Evolutionary conservation across 2,329 filamentous ascomycete species (phyloP).

Genomic region (Aspergillus ruber): DNA sequence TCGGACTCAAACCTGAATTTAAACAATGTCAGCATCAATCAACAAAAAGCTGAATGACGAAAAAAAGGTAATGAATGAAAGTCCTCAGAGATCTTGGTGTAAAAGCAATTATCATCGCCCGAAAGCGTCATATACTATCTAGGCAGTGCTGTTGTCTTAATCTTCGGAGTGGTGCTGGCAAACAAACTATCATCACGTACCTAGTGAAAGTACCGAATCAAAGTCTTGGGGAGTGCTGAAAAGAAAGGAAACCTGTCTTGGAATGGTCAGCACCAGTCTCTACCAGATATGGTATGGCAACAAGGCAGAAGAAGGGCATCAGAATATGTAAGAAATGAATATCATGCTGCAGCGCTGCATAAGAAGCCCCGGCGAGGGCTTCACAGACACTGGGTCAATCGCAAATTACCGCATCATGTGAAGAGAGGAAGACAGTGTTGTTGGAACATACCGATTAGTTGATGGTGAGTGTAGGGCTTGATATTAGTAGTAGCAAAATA

Average conservation of each 20-base stretch:
- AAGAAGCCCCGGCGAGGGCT: conserved; percentile 79
- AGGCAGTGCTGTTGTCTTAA: conserved; percentile 56
- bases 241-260: conserved; percentile 11
- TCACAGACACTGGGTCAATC: conserved; percentile 84
- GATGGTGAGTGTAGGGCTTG: neutral
- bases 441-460: neutral
- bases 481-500: neutral
- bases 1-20: neutral
- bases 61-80: conserved; percentile 9
- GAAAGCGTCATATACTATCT: conserved; percentile 63
- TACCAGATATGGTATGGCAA: conserved; percentile 1
- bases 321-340: conserved; percentile 99
- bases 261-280: conserved; percentile 16
- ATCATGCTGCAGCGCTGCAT: conserved; percentile 73
- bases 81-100: conserved; percentile 66
- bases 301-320: conserved; percentile 44
- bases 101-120: conserved; percentile 51
- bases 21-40: neutral
- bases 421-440: conserved; percentile 11
- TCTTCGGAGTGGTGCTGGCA: conserved; percentile 48
- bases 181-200: conserved; percentile 18
- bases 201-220: conserved; percentile 2
- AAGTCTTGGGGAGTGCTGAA: neutral
- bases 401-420: conserved; percentile 97
- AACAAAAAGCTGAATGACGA: conserved; percentile 10